These are phyloP conservation scores for Mycosphaerella sp. DNA, from an alignment of 2,329 filamentous ascomycete species.

Conservation along the genomic window DNA sequence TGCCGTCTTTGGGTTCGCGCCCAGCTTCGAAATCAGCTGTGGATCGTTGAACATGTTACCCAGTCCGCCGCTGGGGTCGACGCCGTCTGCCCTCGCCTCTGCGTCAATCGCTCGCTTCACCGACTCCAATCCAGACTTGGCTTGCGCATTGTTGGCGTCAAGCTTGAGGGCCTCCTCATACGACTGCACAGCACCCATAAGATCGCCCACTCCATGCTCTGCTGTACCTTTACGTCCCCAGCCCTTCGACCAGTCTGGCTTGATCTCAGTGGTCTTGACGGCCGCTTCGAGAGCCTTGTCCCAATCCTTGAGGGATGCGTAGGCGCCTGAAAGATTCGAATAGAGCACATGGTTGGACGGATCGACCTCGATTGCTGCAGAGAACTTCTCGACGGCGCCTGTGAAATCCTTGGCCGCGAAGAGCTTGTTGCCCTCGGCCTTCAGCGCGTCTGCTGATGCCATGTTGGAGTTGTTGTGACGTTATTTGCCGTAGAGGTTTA, in stretches of 20 bases:
- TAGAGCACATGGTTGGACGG: conserved; percentile 92
- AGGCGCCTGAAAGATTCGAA: conserved; percentile 85
- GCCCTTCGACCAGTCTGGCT: conserved; percentile 97
- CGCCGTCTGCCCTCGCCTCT: conserved; percentile 58
- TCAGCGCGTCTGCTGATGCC: conserved; percentile 65
- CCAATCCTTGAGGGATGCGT: conserved; percentile 87
- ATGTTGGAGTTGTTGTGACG: conserved; percentile 35
- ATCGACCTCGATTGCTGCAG: conserved; percentile 82
- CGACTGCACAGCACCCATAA: conserved; percentile 77
- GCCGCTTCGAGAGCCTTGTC: conserved; percentile 80
- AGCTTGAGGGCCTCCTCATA: conserved; percentile 93
- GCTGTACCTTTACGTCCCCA: conserved; percentile 92
- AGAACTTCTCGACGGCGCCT: conserved; percentile 90
- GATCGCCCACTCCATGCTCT: conserved; percentile 77
- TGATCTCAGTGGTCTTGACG: conserved; percentile 85
- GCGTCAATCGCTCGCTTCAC: conserved; percentile 84
- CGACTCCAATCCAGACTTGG: conserved; percentile 78
- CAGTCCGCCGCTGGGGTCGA: conserved; percentile 68
- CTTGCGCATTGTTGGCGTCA: conserved; percentile 83
- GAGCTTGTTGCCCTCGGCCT: conserved; percentile 74
- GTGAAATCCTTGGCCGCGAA: conserved; percentile 97
- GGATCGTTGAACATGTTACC: conserved; percentile 93
- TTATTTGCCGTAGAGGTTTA: not conserved
- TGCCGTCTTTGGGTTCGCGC: conserved; percentile 88
- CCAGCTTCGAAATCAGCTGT: conserved; percentile 80